Base-by-base conservation (phyloP, 176 grass and related monocot genomes). In the Avena eriantha region DNA sequence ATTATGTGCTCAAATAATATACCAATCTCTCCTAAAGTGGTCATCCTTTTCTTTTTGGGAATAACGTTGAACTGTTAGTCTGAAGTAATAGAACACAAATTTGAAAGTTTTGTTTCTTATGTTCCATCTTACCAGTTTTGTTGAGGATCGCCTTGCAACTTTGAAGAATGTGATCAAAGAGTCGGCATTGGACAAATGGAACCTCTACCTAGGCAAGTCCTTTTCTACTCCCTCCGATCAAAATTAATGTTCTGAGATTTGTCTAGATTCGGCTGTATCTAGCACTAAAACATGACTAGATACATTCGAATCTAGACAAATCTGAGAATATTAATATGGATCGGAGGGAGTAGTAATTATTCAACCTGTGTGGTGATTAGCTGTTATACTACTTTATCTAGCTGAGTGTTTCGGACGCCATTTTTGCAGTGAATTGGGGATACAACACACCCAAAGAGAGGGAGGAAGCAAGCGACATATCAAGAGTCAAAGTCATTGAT, bases 101-200 rank as follows among this genome's bases (percentile, higher is more conserved):
- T 8, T 57, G 8, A 33, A 17, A 47, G 7, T 51, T 83, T 35
- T 69, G 51, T 49, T 4, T 23, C 19, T 35, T 83, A 22, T 82
- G 24, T 29, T 87, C 41, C 7, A 23, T 54, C 4, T 78, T 91
- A 47, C 61, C 74, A 98, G 96, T 88, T 98, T 98, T 4, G 65
- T 98, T 22, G 96, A 95, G 80, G 93, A 95, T 51, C 86, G 93
- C 16, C 61, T 98, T 67, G 64, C 90, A 48, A 98, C 96, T 81
- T 68, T 94, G 83, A 94, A 95, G 79, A 94, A 95, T 84, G 96
- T 98, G 13, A 98, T 98, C 7, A 95, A 95, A 79, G 96, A 98
- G 85, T 86, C 90, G 35, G 84, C 90, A 34, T 78, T 95, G 84
- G 86, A 94, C 73, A 63, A 83, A 65, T 95, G 93, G 93, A 95